Evolutionary conservation across 1,284 basidiomycete species (phyloP).

Genomic region (Phlebopus sp.): DNA sequence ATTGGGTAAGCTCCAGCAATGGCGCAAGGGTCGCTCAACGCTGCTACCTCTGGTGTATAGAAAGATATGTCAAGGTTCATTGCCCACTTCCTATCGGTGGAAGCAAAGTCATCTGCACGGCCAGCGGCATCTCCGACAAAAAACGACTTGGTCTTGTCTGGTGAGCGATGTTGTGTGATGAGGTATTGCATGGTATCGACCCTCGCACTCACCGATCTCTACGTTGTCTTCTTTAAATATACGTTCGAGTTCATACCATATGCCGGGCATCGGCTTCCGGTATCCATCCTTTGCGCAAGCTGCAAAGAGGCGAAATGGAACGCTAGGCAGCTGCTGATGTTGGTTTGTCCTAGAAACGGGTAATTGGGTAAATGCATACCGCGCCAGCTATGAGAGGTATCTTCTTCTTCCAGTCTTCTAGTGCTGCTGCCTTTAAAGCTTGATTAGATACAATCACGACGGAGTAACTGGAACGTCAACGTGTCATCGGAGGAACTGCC

Average conservation of each 20-base stretch:
- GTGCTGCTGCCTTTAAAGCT: slow-evolving; percentile 45
- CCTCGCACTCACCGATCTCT: slow-evolving; percentile 55
- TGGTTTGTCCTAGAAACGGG: not conserved
- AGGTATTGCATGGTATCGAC: not conserved
- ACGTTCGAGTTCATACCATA: slow-evolving; percentile 74
- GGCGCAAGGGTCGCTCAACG: slow-evolving; percentile 2
- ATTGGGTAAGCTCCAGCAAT: not conserved
- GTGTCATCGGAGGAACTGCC: slow-evolving; percentile 1
- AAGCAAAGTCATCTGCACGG: slow-evolving; percentile 67
- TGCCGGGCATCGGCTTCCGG: slow-evolving; percentile 88
- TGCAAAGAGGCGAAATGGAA: slow-evolving; percentile 81
- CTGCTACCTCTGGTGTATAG: slow-evolving; percentile 61
- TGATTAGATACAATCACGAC: slow-evolving; percentile 85
- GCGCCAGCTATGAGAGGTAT: slow-evolving; percentile 64
- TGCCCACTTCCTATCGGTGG: slow-evolving; percentile 85
- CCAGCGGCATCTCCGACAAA: slow-evolving; percentile 94
- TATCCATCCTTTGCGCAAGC: slow-evolving; percentile 74
- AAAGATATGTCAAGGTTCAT: slow-evolving; percentile 73
- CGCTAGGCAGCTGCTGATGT: slow-evolving; percentile 53
- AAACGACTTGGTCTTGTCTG: slow-evolving; percentile 68
- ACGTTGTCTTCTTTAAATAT: slow-evolving; percentile 59
- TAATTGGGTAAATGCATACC: slow-evolving; percentile 41
- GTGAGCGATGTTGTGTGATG: not conserved
- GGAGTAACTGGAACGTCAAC: slow-evolving; percentile 51
- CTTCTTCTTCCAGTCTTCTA: slow-evolving; percentile 74